Percentiles rank a stretch among this genome's conserved stretches.
Evolutionary conservation across 148 eudicot species (phyloP).

Genomic region (Vaccinium macrocarpon): DNA sequence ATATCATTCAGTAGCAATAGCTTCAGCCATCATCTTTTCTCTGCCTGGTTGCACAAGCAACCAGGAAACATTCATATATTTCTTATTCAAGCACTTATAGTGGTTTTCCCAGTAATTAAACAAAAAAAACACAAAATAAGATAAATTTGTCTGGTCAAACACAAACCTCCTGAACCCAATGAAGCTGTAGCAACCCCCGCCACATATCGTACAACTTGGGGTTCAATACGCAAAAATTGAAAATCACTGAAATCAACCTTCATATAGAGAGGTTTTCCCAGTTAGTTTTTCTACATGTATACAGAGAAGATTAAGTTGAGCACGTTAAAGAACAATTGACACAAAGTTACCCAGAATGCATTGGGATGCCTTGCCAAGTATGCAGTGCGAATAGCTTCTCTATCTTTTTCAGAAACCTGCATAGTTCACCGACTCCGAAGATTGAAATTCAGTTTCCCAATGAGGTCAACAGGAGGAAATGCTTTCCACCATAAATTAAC

Average conservation of each 20-base stretch:
- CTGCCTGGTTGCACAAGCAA: neutral
- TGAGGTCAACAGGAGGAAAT: neutral
- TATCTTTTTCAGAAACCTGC: constrained; percentile 64
- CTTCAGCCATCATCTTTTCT: neutral
- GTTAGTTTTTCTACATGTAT: constrained; percentile 13
- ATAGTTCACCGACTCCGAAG: constrained; percentile 7
- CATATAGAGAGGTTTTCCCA: constrained; percentile 25
- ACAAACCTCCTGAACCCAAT: constrained; percentile 98
- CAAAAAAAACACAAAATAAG: neutral
- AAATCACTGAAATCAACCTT: constrained; percentile 98
- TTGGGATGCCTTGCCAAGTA: constrained; percentile 89
- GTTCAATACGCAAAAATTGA: constrained; percentile 84
- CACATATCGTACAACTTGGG: constrained; percentile 78
- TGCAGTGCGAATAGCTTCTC: constrained; percentile 55
- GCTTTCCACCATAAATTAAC: neutral
- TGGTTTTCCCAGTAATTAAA: neutral
- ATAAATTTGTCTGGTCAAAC: neutral
- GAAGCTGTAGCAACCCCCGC: constrained; percentile 94
- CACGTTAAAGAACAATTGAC: neutral
- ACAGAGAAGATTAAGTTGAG: constrained; percentile 4
- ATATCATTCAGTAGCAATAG: constrained; percentile 14
- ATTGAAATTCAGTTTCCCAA: neutral
- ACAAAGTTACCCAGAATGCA: constrained; percentile 80
- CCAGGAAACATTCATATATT: neutral
- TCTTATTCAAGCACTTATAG: constrained; percentile 7